Percentiles rank a stretch among this genome's conserved stretches.
Conservation (phyloP, 2,329 filamentous ascomycete genomes). For the Hymenoscyphus repandus region DNA sequence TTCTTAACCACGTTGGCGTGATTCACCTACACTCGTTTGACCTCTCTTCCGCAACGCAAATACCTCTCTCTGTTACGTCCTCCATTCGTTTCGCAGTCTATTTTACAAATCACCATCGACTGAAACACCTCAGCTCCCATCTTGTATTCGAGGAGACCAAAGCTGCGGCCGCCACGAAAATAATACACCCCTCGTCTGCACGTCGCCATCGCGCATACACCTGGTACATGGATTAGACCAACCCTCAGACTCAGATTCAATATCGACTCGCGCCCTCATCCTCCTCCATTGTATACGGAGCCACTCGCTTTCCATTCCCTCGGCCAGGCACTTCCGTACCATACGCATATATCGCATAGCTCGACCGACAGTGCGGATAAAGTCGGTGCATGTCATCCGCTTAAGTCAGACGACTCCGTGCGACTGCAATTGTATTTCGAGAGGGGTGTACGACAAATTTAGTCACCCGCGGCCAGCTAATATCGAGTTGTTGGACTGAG, state of each 20-base stretch:
- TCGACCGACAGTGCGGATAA: conserved; percentile 1
- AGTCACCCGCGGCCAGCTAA: not conserved
- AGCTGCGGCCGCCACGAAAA: conserved; percentile 7
- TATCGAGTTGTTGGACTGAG: not conserved
- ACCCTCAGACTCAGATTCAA: not conserved
- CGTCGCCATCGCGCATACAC: conserved; percentile 5
- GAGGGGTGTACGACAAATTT: not conserved
- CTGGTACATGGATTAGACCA: not conserved
- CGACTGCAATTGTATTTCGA: not conserved
- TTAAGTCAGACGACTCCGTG: conserved; percentile 4
- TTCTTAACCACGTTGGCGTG: not conserved
- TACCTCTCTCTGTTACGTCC: not conserved
- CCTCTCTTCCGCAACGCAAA: not conserved
- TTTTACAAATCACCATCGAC: not conserved
- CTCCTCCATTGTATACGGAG: not conserved
- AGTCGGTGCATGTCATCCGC: not conserved
- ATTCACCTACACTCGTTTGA: not conserved
- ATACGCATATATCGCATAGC: not conserved
- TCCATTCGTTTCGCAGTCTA: not conserved
- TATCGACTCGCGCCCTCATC: not conserved
- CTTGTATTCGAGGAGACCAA: not conserved
- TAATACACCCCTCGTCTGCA: conserved; percentile 3
- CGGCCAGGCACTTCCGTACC: not conserved
- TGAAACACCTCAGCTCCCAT: conserved; percentile 1
- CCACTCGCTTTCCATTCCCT: not conserved